Conservation (phyloP, 2,329 filamentous ascomycete genomes). For the Dactylellina sp. region DNA sequence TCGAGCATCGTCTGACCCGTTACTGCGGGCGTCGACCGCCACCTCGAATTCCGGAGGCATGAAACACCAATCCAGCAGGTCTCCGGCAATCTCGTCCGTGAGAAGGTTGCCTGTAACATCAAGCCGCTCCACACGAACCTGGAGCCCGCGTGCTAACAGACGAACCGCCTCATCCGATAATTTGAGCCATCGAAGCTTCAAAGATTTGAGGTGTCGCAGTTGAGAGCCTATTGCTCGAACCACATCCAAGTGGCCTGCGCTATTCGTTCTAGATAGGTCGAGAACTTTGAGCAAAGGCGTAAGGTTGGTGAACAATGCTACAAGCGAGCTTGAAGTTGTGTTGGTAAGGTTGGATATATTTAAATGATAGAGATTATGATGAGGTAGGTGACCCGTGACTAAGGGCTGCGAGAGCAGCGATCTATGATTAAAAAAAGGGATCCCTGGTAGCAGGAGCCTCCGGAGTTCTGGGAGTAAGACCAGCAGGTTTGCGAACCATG, state of each 20-base stretch:
- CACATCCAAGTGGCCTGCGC: constrained; percentile 40
- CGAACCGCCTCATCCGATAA: constrained; percentile 47
- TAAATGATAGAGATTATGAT: constrained; percentile 43
- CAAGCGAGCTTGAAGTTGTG: constrained; percentile 49
- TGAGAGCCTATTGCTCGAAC: constrained; percentile 32
- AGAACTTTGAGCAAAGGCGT: constrained; percentile 55
- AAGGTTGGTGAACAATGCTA: constrained; percentile 46
- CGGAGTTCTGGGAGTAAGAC: constrained; percentile 47
- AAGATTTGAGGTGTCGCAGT: constrained; percentile 39
- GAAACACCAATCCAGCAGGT: constrained; percentile 58
- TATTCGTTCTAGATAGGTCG: constrained; percentile 56
- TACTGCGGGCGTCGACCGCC: not conserved
- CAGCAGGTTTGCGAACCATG: constrained; percentile 58
- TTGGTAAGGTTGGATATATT: constrained; percentile 52
- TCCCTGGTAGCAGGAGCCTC: constrained; percentile 30
- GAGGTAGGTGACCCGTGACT: constrained; percentile 31
- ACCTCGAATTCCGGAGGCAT: constrained; percentile 59
- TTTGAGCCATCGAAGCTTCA: constrained; percentile 54
- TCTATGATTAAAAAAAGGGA: constrained; percentile 58
- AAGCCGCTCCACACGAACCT: constrained; percentile 53
- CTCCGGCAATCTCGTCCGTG: constrained; percentile 46
- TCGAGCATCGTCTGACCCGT: not conserved
- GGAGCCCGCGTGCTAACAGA: constrained; percentile 23
- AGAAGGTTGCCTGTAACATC: constrained; percentile 58
- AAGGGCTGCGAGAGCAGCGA: constrained; percentile 27